Evolutionary conservation across 2,329 filamentous ascomycete species (phyloP).

Genomic region (Mollisiaceae sp.): DNA sequence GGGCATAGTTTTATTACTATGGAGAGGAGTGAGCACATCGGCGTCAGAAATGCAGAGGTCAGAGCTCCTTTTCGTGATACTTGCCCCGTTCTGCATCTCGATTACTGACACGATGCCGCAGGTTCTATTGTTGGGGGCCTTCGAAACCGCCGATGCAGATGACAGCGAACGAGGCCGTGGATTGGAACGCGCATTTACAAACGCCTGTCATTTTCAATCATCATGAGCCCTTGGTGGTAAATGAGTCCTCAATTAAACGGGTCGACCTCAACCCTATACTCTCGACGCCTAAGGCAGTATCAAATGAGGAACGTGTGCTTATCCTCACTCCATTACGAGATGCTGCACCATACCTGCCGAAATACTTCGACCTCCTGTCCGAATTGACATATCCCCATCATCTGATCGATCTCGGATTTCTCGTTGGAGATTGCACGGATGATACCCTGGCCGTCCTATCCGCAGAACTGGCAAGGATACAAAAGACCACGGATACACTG

Average conservation of each 20-base stretch:
- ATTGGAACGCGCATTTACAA: slow-evolving; percentile 87
- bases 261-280: slow-evolving; percentile 85
- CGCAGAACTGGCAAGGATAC: slow-evolving; percentile 85
- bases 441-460: slow-evolving; percentile 89
- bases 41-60: slow-evolving; percentile 91
- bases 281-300: slow-evolving; percentile 77
- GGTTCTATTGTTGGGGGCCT: slow-evolving; percentile 97
- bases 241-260: slow-evolving; percentile 77
- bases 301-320: slow-evolving; percentile 85
- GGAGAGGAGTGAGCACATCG: slow-evolving; percentile 81
- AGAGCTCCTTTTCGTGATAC: slow-evolving; percentile 23
- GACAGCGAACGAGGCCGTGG: slow-evolving; percentile 85
- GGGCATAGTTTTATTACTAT: slow-evolving; percentile 79
- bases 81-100: neutral
- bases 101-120: slow-evolving; percentile 47
- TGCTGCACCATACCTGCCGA: slow-evolving; percentile 78
- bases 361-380: slow-evolving; percentile 92
- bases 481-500: slow-evolving; percentile 71
- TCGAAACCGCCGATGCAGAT: slow-evolving; percentile 96
- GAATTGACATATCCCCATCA: slow-evolving; percentile 93
- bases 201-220: slow-evolving; percentile 97
- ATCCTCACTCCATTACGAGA: slow-evolving; percentile 94
- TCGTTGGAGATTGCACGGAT: slow-evolving; percentile 89
- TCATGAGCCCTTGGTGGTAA: slow-evolving; percentile 85
- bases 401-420: slow-evolving; percentile 92